phyloP scores from a whole-genome alignment of 345 rosid species.

The Dimocarpus longan region DNA sequence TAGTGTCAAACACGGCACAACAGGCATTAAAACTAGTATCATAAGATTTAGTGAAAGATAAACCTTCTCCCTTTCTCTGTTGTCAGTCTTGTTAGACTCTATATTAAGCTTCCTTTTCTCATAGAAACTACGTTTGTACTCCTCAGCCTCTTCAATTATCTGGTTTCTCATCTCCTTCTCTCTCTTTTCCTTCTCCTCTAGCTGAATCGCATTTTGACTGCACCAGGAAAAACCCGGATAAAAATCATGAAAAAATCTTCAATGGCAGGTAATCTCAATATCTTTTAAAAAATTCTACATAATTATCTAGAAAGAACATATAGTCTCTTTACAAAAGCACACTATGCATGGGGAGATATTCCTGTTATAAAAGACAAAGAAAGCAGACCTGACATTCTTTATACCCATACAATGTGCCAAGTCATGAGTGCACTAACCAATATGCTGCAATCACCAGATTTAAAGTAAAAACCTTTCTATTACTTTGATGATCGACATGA shows the following conservation, averaged over 20 bases:
- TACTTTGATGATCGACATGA: not conserved
- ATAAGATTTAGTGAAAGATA: not conserved
- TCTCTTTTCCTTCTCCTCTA: slow-evolving; percentile 73
- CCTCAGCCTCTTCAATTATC: slow-evolving; percentile 67
- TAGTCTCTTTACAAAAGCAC: not conserved
- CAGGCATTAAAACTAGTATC: not conserved
- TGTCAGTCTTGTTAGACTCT: slow-evolving; percentile 58
- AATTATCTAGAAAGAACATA: not conserved
- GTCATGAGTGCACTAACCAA: not conserved
- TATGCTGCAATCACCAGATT: not conserved
- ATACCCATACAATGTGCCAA: not conserved
- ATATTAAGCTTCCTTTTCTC: slow-evolving; percentile 62
- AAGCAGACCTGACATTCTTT: not conserved
- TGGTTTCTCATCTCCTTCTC: slow-evolving; percentile 70
- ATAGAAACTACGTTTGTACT: slow-evolving; percentile 52
- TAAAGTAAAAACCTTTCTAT: not conserved
- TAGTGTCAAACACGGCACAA: not conserved
- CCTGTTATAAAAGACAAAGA: not conserved
- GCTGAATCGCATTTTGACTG: slow-evolving; percentile 65
- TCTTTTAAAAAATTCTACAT: not conserved
- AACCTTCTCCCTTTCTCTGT: slow-evolving; percentile 80
- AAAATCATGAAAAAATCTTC: not conserved
- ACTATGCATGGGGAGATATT: not conserved
- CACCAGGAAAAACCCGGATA: not conserved
- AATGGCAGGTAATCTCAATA: not conserved